phyloP scores from a whole-genome alignment of 192 early-diverging fungal species.

The Spizellomyces sp. region DNA sequence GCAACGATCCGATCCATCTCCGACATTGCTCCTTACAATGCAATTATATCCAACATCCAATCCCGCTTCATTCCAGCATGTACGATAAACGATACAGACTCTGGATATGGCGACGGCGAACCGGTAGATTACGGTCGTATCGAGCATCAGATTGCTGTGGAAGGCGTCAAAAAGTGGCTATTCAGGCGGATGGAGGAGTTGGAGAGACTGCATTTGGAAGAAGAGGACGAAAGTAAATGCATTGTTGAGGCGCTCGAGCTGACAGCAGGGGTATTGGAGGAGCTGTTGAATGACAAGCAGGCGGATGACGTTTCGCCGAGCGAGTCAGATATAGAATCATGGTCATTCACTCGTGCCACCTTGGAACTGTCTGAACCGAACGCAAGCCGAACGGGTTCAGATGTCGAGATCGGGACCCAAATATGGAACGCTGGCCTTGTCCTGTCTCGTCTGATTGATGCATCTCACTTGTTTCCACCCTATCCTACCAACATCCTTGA shows the following conservation, averaged over 20 bases:
- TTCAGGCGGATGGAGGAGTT: conserved; percentile 15
- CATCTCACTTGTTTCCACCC: not conserved
- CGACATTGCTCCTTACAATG: conserved; percentile 10
- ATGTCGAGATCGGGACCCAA: conserved; percentile 27
- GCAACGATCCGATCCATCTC: not conserved
- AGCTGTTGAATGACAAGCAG: not conserved
- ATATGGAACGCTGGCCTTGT: conserved; percentile 27
- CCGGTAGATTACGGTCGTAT: not conserved
- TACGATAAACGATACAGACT: conserved; percentile 1
- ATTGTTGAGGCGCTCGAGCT: not conserved
- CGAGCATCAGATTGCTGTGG: conserved; percentile 5
- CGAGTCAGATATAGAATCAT: not conserved
- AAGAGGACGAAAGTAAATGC: not conserved
- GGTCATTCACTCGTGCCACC: conserved; percentile 5
- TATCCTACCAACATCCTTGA: conserved; percentile 15
- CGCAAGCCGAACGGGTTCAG: conserved; percentile 9
- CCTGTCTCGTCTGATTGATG: conserved; percentile 17
- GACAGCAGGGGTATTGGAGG: not conserved
- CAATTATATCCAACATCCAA: conserved; percentile 3
- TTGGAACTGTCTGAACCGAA: conserved; percentile 10
- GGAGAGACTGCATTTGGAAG: conserved; percentile 4
- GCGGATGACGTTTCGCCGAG: not conserved
- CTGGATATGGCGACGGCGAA: conserved; percentile 1
- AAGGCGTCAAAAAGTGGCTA: conserved; percentile 14
- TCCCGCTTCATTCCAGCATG: not conserved